Base-by-base conservation (phyloP, 805 yeast genomes). In the Candida maris region DNA sequence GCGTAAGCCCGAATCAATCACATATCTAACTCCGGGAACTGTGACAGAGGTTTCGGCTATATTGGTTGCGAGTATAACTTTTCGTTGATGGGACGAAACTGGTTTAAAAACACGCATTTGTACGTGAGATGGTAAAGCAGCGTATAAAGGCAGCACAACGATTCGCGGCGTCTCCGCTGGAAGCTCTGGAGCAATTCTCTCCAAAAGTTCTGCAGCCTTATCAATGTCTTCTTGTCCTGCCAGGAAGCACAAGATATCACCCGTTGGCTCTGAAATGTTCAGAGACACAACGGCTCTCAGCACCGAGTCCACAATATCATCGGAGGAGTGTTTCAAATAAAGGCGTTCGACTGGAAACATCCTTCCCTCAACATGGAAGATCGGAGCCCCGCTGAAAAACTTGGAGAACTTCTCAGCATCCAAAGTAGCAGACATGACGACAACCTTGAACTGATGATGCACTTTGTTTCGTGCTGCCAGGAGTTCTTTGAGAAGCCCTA, bases 161-260 rank as follows among this genome's bases (percentile, higher is more conserved):
- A 89, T 66, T 15, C 71, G 49, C 0, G 97, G 97, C 0, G 89
- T 88, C 25, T 77, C 82, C 39, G 69, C 75, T 0, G 91, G 86
- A 19, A 89, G 59, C 30, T 72, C 70, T 1, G 84, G 83, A 1
- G 89, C 73, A 15, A 82, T 52, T 25, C 73, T 71, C 37, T 66
- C 71, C 37, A 93, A 62, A 1, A 81, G 61, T 12, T 75, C 72
- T 1, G 78, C 87, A 10, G 85, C 81, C 48, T 82, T 82, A 57
- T 93, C 98, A 57, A 93, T 93, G 54, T 93, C 98, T 55, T 93
- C 98, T 59, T 93, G 98, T 44, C 98, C 98, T 0, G 97, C 89
- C 37, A 93, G 64, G 55, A 93, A 93, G 37, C 91, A 91, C 19
- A 93, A 62, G n/a, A 93, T 75, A 57, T 93, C 98, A 30, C 99